phyloP scores from a whole-genome alignment of 345 rosid species.

The Fremontodendron californicum region DNA sequence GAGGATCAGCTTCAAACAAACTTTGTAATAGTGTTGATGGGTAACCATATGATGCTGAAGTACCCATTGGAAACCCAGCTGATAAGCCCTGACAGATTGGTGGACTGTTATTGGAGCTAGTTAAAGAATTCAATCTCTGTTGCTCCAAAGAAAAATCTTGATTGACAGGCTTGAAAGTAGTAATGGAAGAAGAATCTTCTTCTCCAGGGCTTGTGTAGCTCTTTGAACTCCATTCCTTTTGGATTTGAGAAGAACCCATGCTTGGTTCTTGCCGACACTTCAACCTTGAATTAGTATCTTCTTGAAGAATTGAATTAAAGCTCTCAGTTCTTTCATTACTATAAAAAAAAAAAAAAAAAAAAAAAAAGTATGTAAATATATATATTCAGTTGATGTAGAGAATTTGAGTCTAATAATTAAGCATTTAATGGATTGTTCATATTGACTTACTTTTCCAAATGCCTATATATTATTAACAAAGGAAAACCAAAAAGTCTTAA shows the following conservation, averaged over 20 bases:
- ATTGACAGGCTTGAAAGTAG: conserved; percentile 23
- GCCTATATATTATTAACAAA: too few relatives aligned
- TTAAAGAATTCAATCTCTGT: conserved; percentile 13
- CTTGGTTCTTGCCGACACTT: conserved; percentile 3
- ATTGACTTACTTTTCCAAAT: conserved; percentile 21
- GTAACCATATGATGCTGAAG: conserved; percentile 37
- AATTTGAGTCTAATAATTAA: background rate
- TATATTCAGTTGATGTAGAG: background rate
- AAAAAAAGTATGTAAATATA: too few relatives aligned
- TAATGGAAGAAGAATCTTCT: conserved; percentile 30
- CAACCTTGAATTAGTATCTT: conserved; percentile 47
- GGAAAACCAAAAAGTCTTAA: background rate
- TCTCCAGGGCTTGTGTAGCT: conserved; percentile 15
- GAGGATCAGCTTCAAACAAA: conserved; percentile 34
- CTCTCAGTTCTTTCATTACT: conserved; percentile 27
- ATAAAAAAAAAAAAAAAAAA: background rate
- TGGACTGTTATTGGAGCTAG: conserved; percentile 24
- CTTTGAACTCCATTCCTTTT: conserved; percentile 36
- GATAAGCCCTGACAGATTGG: conserved; percentile 24
- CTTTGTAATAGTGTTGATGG: conserved; percentile 34
- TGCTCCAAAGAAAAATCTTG: conserved; percentile 28
- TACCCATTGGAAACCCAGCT: conserved; percentile 19
- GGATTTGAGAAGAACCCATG: conserved; percentile 30
- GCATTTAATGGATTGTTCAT: conserved; percentile 5
- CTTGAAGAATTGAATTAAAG: conserved; percentile 39